Conservation (phyloP, 2,329 filamentous ascomycete genomes). For the Uncinocarpus reesii region DNA sequence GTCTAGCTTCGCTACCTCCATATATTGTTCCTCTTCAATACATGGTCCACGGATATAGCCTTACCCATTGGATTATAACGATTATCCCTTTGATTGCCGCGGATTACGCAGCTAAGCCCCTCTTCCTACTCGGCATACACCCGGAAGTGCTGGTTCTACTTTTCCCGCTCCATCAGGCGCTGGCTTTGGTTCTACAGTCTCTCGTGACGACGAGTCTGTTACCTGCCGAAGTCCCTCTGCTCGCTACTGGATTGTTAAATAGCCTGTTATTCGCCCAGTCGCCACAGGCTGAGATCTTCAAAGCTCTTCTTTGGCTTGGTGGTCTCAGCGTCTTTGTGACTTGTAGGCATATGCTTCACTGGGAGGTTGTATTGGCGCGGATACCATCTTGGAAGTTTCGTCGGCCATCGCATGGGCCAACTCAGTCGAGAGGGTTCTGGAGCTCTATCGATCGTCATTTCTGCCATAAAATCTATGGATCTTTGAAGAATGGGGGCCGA, state of each 20-base stretch:
- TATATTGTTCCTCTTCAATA: constrained; percentile 58
- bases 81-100: constrained; percentile 55
- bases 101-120: constrained; percentile 30
- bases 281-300: constrained; percentile 74
- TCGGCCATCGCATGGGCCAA: constrained; percentile 38
- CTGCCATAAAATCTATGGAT: constrained; percentile 39
- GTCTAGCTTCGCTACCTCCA: constrained; percentile 65
- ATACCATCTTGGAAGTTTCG: constrained; percentile 87
- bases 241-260: constrained; percentile 74
- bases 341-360: constrained; percentile 64
- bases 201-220: constrained; percentile 83
- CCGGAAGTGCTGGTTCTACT: constrained; percentile 54
- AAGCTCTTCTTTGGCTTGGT: constrained; percentile 75
- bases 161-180: constrained; percentile 72
- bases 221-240: constrained; percentile 73
- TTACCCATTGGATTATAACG: constrained; percentile 69
- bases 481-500: background rate
- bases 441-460: constrained; percentile 37
- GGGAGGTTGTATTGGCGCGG: constrained; percentile 75
- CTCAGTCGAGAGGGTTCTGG: constrained; percentile 32
- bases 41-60: constrained; percentile 48
- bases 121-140: constrained; percentile 34
- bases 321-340: constrained; percentile 63
- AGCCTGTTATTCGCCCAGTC: constrained; percentile 66
- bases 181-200: constrained; percentile 63